Base-by-base conservation (phyloP, 2,329 filamentous ascomycete species). In the Xylaria sp. region DNA sequence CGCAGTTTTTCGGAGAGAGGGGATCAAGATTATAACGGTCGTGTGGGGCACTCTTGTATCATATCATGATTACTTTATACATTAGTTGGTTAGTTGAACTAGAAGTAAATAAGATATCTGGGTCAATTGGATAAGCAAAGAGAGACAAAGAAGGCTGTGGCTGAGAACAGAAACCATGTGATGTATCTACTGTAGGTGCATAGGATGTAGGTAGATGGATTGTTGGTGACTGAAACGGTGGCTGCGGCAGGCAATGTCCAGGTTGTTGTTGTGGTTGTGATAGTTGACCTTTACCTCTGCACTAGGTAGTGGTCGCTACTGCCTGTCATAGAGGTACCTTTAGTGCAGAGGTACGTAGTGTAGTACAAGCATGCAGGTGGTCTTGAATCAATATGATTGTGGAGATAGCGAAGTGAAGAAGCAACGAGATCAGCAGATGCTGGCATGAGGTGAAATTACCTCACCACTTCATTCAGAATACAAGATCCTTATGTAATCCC, bases 401-500 rank as follows among this genome's bases (percentile, higher is more conserved):
- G 39, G 39, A 15, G 20, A 41, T 20, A 34, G 46, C 23, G 23
- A 41, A 50, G 41, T 57, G 32, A 13, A 44, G 51, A 63, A 54
- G 32, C 50, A 51, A 48, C 15, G 20, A 55, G 41, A 61, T 66
- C 64, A 63, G 57, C 54, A 57, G 64, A 66, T 18, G 28, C 12
- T 52, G 52, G 20, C 51, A 62, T 51, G 64, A 34, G 46, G 10
- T 34, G 56, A 32, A 52, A 46, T 61, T 55, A 66, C 57, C 56
- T 55, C 46, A 52, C 18, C 28, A 56, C 7, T n/a, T n/a, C 32
- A 37, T 8, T 37, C 32, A 55, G 12, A 4, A 25, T 50, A 50
- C 46, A 50, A 23, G 15, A 25, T 23, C 32, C 18, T 37, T n/a
- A 55, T 55, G 52, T 37, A n/a, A 23, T 39, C 9, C n/a, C 34